A percentile compares a stretch with the other conserved stretches of the same genome.
Evolutionary conservation across 371 early-diverging fungal genomes (phyloP).

Genomic region (Entomophthora muscae): DNA sequence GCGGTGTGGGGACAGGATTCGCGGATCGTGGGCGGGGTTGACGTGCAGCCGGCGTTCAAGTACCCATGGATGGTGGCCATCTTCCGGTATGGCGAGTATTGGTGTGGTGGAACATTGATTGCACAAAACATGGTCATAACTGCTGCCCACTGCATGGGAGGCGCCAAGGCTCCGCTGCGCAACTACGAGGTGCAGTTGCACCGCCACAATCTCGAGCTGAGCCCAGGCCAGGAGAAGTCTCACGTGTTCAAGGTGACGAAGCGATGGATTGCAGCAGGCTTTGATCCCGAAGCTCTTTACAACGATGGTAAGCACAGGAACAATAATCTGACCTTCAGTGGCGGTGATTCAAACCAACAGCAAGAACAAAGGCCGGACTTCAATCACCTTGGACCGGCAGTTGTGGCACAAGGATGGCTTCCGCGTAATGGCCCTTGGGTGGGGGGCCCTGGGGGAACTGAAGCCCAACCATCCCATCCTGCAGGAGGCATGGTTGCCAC

Average conservation of each 20-base stretch:
- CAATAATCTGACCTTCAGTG: too few species aligned
- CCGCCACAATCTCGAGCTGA: slow-evolving; percentile 3
- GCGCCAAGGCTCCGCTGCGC: neutral
- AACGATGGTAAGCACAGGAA: neutral
- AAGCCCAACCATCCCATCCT: slow-evolving; percentile 11
- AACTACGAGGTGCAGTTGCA: slow-evolving; percentile 6
- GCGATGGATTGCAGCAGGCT: neutral
- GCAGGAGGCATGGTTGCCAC: slow-evolving; percentile 15
- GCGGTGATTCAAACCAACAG: slow-evolving; percentile 3
- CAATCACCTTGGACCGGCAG: neutral
- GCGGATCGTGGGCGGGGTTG: slow-evolving; percentile 5
- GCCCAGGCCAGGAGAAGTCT: neutral
- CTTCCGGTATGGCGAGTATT: slow-evolving; percentile 9
- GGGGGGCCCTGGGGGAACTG: slow-evolving; percentile 18
- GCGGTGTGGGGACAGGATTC: slow-evolving; percentile 2
- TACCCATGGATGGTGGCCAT: slow-evolving; percentile 11
- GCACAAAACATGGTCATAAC: neutral
- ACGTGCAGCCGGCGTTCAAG: slow-evolving; percentile 7
- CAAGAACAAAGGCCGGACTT: neutral
- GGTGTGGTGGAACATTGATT: slow-evolving; percentile 8
- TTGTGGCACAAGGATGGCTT: slow-evolving; percentile 10
- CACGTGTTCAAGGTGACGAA: slow-evolving; percentile 4
- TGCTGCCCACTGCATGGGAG: slow-evolving; percentile 9
- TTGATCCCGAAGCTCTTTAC: neutral
- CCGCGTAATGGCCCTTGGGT: slow-evolving; percentile 20